Evolutionary conservation across 1,284 basidiomycete genomes (phyloP).

Genomic region (Mrakiaceae sp.): DNA sequence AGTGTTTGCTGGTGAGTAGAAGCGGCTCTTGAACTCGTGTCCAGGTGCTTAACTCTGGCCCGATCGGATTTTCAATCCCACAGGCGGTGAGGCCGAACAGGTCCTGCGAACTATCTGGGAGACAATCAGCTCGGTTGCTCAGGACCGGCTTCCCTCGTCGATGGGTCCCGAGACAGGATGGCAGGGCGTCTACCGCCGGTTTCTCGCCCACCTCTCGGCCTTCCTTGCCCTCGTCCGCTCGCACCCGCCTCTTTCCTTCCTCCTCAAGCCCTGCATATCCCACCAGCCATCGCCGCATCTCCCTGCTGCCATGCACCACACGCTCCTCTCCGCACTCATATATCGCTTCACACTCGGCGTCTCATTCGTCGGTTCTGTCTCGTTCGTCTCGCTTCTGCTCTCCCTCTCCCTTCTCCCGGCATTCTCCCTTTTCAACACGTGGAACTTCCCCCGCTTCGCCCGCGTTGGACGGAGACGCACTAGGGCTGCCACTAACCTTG

Average conservation of each 20-base stretch:
- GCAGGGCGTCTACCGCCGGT: neutral
- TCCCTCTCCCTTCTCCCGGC: slow-evolving; percentile 1
- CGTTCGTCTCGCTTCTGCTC: slow-evolving; percentile 8
- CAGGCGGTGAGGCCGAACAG: slow-evolving; percentile 1
- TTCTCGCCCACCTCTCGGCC: neutral
- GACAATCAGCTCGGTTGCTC: neutral
- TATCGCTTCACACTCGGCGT: slow-evolving; percentile 4
- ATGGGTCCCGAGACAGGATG: neutral
- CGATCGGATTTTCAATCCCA: no score
- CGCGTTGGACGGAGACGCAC: neutral
- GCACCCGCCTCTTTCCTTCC: neutral
- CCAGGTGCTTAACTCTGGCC: no score
- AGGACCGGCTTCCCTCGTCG: neutral
- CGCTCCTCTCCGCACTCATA: neutral
- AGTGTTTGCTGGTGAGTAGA: slow-evolving; percentile 1
- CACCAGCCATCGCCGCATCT: neutral
- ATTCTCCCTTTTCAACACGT: slow-evolving; percentile 7
- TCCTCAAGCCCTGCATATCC: neutral
- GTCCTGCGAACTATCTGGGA: slow-evolving; percentile 1
- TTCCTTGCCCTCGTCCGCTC: neutral
- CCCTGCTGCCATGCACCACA: no score
- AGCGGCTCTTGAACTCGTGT: no score
- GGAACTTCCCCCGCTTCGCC: neutral
- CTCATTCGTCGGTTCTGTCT: slow-evolving; percentile 5
- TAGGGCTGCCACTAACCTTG: neutral